Conservation (phyloP, 768 basidiomycete genomes). For the Naganishia friedmannii region DNA sequence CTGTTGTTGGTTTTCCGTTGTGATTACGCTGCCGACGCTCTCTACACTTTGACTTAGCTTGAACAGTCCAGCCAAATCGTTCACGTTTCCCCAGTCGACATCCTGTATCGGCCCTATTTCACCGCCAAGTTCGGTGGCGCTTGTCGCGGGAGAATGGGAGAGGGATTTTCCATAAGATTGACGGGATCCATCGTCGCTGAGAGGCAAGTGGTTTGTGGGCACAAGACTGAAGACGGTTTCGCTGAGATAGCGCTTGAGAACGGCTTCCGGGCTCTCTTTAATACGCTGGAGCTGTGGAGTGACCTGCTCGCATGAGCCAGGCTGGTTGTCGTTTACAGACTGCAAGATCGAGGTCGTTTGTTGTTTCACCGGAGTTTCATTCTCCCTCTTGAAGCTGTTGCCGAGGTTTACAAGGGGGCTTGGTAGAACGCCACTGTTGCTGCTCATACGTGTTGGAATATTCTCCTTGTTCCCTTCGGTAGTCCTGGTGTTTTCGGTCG, state of each 20-base stretch:
- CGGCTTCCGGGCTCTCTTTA: constrained; percentile 12
- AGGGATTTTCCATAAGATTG: neutral
- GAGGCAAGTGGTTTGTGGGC: constrained; percentile 35
- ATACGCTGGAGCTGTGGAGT: neutral
- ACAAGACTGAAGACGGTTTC: constrained; percentile 31
- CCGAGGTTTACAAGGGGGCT: neutral
- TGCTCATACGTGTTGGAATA: neutral
- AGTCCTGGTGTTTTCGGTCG: neutral
- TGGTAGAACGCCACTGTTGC: neutral
- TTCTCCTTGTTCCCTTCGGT: constrained; percentile 14
- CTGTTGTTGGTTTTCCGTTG: constrained; percentile 4
- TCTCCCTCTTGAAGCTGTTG: neutral
- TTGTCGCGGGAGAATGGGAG: constrained; percentile 15
- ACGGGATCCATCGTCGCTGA: constrained; percentile 38
- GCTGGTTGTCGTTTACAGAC: constrained; percentile 25
- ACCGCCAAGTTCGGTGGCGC: constrained; percentile 2
- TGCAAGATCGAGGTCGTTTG: constrained; percentile 36
- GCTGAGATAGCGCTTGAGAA: constrained; percentile 25
- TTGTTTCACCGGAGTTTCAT: neutral
- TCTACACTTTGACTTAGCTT: constrained; percentile 6
- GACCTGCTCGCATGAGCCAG: constrained; percentile 11
- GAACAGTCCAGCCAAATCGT: constrained; percentile 6
- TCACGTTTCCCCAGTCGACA: constrained; percentile 1
- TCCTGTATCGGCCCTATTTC: constrained; percentile 33
- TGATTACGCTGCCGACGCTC: constrained; percentile 6